phyloP scores from a whole-genome alignment of 2,329 filamentous ascomycete species.

The Gnomoniopsis smithogilvyi region DNA sequence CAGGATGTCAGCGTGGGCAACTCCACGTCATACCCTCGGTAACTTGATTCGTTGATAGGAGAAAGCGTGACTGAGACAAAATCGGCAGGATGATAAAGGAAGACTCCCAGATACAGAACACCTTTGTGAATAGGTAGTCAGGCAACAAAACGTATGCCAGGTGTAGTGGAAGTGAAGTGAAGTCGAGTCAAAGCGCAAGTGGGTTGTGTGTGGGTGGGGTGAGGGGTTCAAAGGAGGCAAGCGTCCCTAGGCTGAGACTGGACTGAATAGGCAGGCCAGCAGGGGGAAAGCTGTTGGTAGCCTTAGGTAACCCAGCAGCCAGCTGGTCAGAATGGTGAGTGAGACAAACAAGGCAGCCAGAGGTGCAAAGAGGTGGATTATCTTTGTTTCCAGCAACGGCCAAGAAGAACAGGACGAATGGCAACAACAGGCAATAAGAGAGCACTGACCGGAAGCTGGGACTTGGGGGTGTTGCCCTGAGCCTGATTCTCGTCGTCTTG shows the following conservation, averaged over 20 bases:
- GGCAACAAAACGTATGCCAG: not conserved
- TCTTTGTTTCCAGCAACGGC: not conserved
- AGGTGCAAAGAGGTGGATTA: not conserved
- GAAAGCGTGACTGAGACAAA: not conserved
- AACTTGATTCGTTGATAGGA: slow-evolving; percentile 17
- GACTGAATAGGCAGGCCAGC: not conserved
- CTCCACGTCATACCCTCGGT: slow-evolving; percentile 35
- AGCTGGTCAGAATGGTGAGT: too few species aligned
- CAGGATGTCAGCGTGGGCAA: slow-evolving; percentile 29
- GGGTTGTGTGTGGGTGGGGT: not conserved
- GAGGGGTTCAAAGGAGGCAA: not conserved
- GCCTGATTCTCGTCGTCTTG: not conserved
- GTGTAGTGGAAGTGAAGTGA: not conserved
- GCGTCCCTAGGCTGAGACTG: not conserved
- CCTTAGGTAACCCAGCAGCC: not conserved
- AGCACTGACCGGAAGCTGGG: not conserved
- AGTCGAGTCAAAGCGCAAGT: not conserved
- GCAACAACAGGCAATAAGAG: not conserved
- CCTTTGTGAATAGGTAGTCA: not conserved
- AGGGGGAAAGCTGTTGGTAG: not conserved
- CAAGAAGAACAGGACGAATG: not conserved
- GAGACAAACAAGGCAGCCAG: not conserved
- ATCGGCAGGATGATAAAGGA: not conserved
- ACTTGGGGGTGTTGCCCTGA: not conserved
- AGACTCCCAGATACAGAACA: not conserved